Percentiles rank a stretch among this genome's conserved stretches.
These are phyloP conservation scores for Ceratobasidium sp. DNA, from an alignment of 1,284 basidiomycete species.

Conservation along the genomic window DNA sequence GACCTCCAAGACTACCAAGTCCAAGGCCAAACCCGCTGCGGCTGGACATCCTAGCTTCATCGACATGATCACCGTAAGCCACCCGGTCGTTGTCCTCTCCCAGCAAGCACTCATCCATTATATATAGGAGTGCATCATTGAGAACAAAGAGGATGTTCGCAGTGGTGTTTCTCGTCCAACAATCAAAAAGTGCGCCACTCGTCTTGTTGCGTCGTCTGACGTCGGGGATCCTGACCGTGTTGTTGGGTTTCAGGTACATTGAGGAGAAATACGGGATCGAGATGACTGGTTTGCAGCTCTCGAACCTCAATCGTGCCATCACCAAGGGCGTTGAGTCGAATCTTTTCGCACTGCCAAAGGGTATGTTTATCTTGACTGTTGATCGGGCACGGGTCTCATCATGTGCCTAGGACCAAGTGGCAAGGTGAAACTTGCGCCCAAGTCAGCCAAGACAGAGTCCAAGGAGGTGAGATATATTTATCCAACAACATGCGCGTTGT, in stretches of 20 bases:
- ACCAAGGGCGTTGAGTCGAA: slow-evolving; percentile 45
- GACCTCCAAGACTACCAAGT: slow-evolving; percentile 46
- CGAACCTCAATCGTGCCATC: slow-evolving; percentile 47
- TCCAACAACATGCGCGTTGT: slow-evolving; percentile 14
- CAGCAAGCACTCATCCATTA: background rate
- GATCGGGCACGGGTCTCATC: background rate
- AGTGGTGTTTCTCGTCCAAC: slow-evolving; percentile 48
- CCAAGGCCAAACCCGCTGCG: slow-evolving; percentile 40
- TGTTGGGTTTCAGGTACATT: slow-evolving; percentile 41
- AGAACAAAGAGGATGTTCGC: slow-evolving; percentile 47
- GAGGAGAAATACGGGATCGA: slow-evolving; percentile 47
- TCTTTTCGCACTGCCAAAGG: slow-evolving; percentile 48
- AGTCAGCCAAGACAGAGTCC: slow-evolving; percentile 40
- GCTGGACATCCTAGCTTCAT: slow-evolving; percentile 48
- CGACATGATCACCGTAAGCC: slow-evolving; percentile 49
- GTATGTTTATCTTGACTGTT: slow-evolving; percentile 30
- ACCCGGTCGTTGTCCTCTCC: background rate
- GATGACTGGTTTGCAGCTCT: slow-evolving; percentile 43
- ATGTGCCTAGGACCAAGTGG: slow-evolving; percentile 43
- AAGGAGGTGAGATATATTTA: slow-evolving; percentile 42
- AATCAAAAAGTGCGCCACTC: slow-evolving; percentile 47
- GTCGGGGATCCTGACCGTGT: slow-evolving; percentile 18
- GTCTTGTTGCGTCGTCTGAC: background rate
- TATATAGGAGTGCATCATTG: slow-evolving; percentile 46
- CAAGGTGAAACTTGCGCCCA: slow-evolving; percentile 50